Evolutionary conservation across 202 grass and related monocot species (phyloP).

Genomic region (Carex sylvatica): DNA sequence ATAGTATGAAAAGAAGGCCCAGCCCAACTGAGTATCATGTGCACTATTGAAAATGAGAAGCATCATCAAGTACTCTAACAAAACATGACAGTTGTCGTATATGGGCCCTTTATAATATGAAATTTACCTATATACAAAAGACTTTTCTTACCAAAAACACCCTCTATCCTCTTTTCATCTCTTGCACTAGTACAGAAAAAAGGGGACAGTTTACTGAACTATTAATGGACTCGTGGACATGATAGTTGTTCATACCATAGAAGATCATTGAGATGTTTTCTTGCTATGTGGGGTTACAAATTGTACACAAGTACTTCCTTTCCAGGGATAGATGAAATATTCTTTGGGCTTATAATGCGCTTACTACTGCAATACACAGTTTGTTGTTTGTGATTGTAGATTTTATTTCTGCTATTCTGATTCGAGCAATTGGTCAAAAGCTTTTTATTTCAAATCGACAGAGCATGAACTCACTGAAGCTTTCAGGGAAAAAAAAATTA

Average conservation of each 20-base stretch:
- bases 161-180: not conserved
- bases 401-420: constrained; percentile 84
- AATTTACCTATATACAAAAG: not conserved
- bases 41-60: constrained; percentile 4
- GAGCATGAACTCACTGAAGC: constrained; percentile 57
- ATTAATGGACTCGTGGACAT: not conserved
- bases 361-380: constrained; percentile 72
- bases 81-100: not conserved
- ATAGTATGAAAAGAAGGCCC: not conserved
- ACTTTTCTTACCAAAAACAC: not conserved
- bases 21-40: not conserved
- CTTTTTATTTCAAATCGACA: constrained; percentile 52
- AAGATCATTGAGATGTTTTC: not conserved
- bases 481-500: constrained; percentile 52
- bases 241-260: not conserved
- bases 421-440: constrained; percentile 64
- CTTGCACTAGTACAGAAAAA: not conserved
- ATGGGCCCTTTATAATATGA: not conserved
- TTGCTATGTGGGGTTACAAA: not conserved
- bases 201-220: not conserved
- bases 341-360: constrained; percentile 21
- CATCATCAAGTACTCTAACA: not conserved
- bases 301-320: not conserved
- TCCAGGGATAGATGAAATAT: not conserved
- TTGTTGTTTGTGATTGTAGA: constrained; percentile 99